Evolutionary conservation across 2,329 filamentous ascomycete species (phyloP).

Genomic region (Tolypocladium endophyticum): DNA sequence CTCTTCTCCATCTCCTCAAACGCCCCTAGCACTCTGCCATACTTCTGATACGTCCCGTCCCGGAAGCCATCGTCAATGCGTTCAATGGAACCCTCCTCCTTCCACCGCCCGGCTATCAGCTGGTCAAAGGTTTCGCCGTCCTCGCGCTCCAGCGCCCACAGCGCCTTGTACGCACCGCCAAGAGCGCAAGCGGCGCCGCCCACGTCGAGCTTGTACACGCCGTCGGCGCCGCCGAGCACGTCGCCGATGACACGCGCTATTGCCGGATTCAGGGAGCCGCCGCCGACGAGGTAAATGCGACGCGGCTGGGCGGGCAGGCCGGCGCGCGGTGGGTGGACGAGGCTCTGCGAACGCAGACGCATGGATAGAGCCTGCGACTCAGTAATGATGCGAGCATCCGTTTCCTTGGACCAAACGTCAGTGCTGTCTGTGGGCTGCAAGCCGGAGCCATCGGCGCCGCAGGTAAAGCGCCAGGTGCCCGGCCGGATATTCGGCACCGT

Average conservation of each 20-base stretch:
- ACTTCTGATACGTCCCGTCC: conserved; percentile 62
- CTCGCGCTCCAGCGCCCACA: conserved; percentile 73
- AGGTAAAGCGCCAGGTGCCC: conserved; percentile 77
- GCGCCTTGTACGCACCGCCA: conserved; percentile 89
- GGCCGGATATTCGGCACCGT: conserved; percentile 85
- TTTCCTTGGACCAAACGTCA: conserved; percentile 35
- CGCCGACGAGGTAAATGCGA: conserved; percentile 87
- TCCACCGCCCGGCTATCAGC: conserved; percentile 74
- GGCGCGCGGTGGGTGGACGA: conserved; percentile 49
- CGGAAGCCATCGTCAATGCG: conserved; percentile 76
- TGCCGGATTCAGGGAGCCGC: conserved; percentile 79
- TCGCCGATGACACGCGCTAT: conserved; percentile 79
- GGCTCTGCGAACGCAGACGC: conserved; percentile 68
- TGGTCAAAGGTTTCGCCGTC: conserved; percentile 74
- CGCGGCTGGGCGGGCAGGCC: conserved; percentile 72
- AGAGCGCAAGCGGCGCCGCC: conserved; percentile 92
- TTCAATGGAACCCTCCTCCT: conserved; percentile 71
- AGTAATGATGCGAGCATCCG: conserved; percentile 78
- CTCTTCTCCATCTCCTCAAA: conserved; percentile 66
- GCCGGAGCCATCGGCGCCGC: conserved; percentile 42
- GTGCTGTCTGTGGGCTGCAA: conserved; percentile 20
- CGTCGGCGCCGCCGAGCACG: conserved; percentile 79
- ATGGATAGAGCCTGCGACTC: conserved; percentile 93
- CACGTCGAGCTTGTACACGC: conserved; percentile 87
- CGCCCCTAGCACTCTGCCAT: conserved; percentile 64